Conservation (phyloP, 352 stramenopile genomes). For the Phytophthora foliorum region DNA sequence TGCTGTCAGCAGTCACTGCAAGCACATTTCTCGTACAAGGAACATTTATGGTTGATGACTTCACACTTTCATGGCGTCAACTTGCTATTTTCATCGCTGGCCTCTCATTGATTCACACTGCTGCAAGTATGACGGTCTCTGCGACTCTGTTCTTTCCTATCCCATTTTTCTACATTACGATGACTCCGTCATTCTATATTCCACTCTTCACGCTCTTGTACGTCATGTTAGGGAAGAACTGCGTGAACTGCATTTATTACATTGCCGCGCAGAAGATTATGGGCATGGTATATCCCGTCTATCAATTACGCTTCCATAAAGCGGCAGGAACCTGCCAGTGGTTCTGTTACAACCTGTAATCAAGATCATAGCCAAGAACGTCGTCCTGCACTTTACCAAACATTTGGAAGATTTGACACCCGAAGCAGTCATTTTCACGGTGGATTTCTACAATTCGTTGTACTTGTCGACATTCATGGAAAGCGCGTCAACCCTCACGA, state of each 20-base stretch:
- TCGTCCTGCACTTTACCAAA: conserved; percentile 15
- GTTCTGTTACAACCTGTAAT: conserved; percentile 25
- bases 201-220: conserved; percentile 15
- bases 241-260: not conserved
- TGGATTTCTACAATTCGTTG: conserved; percentile 37
- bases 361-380: conserved; percentile 29
- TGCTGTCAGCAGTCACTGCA: conserved; percentile 1
- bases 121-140: conserved; percentile 4
- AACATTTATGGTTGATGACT: conserved; percentile 21
- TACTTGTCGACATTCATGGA: conserved; percentile 38
- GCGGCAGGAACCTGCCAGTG: conserved; percentile 5
- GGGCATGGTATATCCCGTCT: conserved; percentile 28
- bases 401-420: conserved; percentile 30
- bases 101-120: conserved; percentile 10
- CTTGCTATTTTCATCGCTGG: not conserved
- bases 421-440: conserved; percentile 30
- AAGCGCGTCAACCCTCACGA: conserved; percentile 5
- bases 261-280: conserved; percentile 19
- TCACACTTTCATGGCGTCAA: conserved; percentile 8
- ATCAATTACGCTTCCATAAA: conserved; percentile 23
- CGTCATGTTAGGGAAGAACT: not conserved
- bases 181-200: conserved; percentile 28
- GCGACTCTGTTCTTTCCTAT: conserved; percentile 19
- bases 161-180: conserved; percentile 35
- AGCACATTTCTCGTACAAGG: conserved; percentile 21